A percentile compares a stretch with the other conserved stretches of the same genome.
These are phyloP conservation scores for Castanopsis chinensis DNA, from an alignment of 306 rosid genomes.

Conservation along the genomic window DNA sequence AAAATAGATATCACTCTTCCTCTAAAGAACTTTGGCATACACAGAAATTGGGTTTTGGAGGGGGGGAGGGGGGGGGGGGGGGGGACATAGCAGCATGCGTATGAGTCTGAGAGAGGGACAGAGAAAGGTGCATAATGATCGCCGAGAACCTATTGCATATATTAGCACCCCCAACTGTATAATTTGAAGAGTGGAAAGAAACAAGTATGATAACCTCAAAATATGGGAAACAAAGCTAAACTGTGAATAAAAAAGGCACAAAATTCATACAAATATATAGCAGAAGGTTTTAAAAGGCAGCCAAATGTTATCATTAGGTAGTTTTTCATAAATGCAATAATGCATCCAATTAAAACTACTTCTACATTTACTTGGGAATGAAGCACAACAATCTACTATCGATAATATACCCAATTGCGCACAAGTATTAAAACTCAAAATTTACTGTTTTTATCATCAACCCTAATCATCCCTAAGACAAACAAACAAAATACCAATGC, in stretches of 20 bases:
- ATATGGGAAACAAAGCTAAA: background rate
- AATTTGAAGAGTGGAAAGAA: no score
- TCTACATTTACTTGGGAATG: background rate
- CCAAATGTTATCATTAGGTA: no score
- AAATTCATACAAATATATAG: background rate
- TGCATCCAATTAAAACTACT: background rate
- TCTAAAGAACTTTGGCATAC: no score
- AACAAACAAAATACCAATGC: background rate
- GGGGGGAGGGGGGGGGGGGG: no score
- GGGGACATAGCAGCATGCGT: no score
- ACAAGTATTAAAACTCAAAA: background rate
- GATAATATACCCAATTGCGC: background rate
- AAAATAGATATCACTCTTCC: no score
- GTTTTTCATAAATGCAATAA: background rate
- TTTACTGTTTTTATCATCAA: background rate
- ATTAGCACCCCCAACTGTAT: no score
- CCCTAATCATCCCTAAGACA: background rate
- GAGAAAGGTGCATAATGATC: no score
- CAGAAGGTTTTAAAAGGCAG: background rate
- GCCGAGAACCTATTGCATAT: no score
- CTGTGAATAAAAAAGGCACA: background rate
- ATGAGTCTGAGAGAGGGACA: no score
- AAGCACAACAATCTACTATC: background rate
- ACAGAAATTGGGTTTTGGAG: no score
- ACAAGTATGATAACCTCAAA: background rate